A percentile compares a stretch with the other conserved stretches of the same genome.
These are phyloP conservation scores for Colletotrichum tropicicola DNA, from an alignment of 2,329 filamentous ascomycete genomes.

Conservation along the genomic window DNA sequence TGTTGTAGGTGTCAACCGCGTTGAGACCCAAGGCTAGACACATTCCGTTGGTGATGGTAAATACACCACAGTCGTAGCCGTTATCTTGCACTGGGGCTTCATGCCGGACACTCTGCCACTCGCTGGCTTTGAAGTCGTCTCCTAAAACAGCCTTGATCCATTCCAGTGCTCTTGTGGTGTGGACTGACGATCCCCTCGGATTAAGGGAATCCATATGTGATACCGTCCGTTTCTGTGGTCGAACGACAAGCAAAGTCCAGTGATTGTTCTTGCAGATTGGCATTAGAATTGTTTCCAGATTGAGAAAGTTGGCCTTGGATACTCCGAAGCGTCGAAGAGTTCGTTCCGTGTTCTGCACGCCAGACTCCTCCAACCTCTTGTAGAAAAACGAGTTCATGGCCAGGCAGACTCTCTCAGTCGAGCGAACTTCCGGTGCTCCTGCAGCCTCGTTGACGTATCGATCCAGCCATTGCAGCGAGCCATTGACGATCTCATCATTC, in stretches of 20 bases:
- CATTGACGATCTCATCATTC: conserved; percentile 81
- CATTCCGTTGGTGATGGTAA: conserved; percentile 77
- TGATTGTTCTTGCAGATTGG: conserved; percentile 73
- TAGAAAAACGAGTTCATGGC: conserved; percentile 75
- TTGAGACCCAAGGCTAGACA: conserved; percentile 65
- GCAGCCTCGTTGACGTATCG: conserved; percentile 64
- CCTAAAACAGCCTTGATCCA: conserved; percentile 69
- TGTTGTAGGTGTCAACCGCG: conserved; percentile 57
- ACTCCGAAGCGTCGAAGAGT: conserved; percentile 67
- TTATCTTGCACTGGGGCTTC: conserved; percentile 69
- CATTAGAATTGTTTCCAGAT: conserved; percentile 74
- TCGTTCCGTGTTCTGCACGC: conserved; percentile 57
- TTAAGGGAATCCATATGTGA: conserved; percentile 77
- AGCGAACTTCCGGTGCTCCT: conserved; percentile 53
- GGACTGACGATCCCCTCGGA: conserved; percentile 45
- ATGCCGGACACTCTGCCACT: conserved; percentile 67
- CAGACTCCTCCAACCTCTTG: conserved; percentile 58
- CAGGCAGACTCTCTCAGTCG: conserved; percentile 65
- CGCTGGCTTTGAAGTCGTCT: conserved; percentile 59
- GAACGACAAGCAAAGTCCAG: conserved; percentile 78
- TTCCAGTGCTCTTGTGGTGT: conserved; percentile 52
- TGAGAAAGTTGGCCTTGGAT: conserved; percentile 67
- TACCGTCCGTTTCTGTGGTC: conserved; percentile 66
- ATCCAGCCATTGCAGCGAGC: conserved; percentile 69
- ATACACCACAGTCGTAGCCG: conserved; percentile 79